Percentiles rank a stretch among this genome's conserved stretches.
Conservation (phyloP, 2,329 filamentous ascomycete genomes). For the Chrysosporium queenslandicum region DNA sequence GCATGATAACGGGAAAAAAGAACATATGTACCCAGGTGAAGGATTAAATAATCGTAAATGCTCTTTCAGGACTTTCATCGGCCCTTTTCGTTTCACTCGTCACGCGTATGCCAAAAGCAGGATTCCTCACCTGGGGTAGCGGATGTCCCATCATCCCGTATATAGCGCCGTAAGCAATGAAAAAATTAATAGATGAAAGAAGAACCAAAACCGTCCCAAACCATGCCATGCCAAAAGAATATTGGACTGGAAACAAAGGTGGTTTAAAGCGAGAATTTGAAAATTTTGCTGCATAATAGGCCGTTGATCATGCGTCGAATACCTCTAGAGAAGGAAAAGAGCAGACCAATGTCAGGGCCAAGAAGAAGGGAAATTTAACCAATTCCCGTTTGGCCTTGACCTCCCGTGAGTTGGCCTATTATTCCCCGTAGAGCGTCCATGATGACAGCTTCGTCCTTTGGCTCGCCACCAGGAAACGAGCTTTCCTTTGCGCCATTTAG, state of each 20-base stretch:
- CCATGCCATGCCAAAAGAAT: slow-evolving; percentile 4
- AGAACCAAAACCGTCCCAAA: neutral
- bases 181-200: neutral
- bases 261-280: neutral
- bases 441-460: slow-evolving; percentile 37
- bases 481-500: slow-evolving; percentile 33
- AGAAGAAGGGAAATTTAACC: neutral
- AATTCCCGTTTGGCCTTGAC: slow-evolving; percentile 7
- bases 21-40: slow-evolving; percentile 2
- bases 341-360: neutral
- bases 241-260: neutral
- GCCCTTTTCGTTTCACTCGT: slow-evolving; percentile 4
- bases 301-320: neutral
- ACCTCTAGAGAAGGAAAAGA: neutral
- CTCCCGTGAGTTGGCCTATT: slow-evolving; percentile 32
- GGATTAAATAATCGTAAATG: slow-evolving; percentile 3
- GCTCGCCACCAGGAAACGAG: slow-evolving; percentile 36
- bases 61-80: neutral
- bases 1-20: neutral
- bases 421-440: slow-evolving; percentile 33
- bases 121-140: neutral
- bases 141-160: neutral
- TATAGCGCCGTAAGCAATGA: neutral
- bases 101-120: slow-evolving; percentile 1
- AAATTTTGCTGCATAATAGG: neutral